Evolutionary conservation across 2,329 filamentous ascomycete genomes (phyloP), one percentile per base, ranked within the genome.

Genomic region (Magnaporthiopsis rhizophila): DNA sequence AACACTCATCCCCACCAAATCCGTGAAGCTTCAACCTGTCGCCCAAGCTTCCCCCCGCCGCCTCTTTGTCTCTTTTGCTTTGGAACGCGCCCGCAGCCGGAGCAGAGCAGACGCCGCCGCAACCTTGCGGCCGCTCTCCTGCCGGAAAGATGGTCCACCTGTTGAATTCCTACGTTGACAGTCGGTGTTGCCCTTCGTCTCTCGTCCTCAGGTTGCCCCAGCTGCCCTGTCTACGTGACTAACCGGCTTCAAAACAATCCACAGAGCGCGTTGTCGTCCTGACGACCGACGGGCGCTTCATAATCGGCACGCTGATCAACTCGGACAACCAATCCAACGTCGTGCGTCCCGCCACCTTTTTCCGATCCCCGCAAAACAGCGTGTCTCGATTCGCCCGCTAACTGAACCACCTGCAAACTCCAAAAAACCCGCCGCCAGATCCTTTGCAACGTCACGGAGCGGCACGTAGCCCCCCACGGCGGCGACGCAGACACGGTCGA

Each of bases 281-380:
- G 68, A 98, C 95, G 34, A 89, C 91, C 70, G 95, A 98, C 77
- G 95, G 94, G 62, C 89, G 94, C 71, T 96, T 91, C 60, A 80
- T 94, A 28, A 84, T 91, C 67, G 95, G 95, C 66, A 93, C 83
- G 2, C 86, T 99, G 64, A 81, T 94, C 61, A 91, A 90, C 59
- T 92, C 89, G 74, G 95, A 99, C 76, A 89, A 97, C 77, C 87
- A 89, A 72, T 98, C 95, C 69, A 99, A 99, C 77, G 80, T 99
- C 67, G 86, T 88, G 77, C 66, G 78, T 69, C 30, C n/a, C 63
- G 36, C 65, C 38, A 58, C 61, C 36, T 36, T 36, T 36, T n/a
- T n/a, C n/a, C n/a, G n/a, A n/a, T n/a, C n/a, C n/a, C n/a, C n/a
- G n/a, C n/a, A n/a, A n/a, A n/a, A n/a, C n/a, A n/a, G n/a, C n/a